These are phyloP conservation scores for Marchantia paleacea DNA, from an alignment of 225 moss, liverwort and hornwort species.

Conservation along the genomic window DNA sequence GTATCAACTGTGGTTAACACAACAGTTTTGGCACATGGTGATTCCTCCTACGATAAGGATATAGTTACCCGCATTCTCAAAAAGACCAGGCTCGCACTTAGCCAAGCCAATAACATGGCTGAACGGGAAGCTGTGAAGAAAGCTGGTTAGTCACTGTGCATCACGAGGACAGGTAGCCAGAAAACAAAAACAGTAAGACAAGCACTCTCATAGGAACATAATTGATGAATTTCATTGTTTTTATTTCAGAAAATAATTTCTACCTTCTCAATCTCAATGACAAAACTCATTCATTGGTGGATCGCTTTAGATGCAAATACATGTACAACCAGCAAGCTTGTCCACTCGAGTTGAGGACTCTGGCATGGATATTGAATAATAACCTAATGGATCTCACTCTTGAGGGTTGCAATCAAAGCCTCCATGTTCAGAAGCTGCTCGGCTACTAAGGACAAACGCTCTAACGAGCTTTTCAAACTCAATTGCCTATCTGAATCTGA, in stretches of 20 bases:
- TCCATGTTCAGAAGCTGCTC: constrained; percentile 64
- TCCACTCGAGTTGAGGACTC: background rate
- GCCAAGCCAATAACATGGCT: no score
- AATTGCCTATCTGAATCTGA: constrained; percentile 30
- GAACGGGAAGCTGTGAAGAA: no score
- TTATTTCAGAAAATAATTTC: constrained; percentile 11
- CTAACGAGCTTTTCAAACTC: constrained; percentile 28
- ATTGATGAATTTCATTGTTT: background rate
- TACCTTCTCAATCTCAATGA: constrained; percentile 1
- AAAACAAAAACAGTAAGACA: background rate
- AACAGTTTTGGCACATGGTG: no score
- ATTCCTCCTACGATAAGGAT: no score
- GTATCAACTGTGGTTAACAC: no score
- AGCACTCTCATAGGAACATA: background rate
- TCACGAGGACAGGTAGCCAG: background rate
- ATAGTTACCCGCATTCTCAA: no score
- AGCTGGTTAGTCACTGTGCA: no score
- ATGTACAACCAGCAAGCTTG: constrained; percentile 25
- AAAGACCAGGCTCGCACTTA: no score
- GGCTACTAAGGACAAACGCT: constrained; percentile 38
- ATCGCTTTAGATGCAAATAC: background rate
- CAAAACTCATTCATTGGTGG: background rate
- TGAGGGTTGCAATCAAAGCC: constrained; percentile 54
- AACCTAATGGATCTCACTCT: constrained; percentile 36
- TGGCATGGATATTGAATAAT: background rate